Percentiles rank a stretch among this genome's conserved stretches.
These are phyloP conservation scores for Aspergillus ruber DNA, from an alignment of 2,329 filamentous ascomycete species.

Conservation along the genomic window DNA sequence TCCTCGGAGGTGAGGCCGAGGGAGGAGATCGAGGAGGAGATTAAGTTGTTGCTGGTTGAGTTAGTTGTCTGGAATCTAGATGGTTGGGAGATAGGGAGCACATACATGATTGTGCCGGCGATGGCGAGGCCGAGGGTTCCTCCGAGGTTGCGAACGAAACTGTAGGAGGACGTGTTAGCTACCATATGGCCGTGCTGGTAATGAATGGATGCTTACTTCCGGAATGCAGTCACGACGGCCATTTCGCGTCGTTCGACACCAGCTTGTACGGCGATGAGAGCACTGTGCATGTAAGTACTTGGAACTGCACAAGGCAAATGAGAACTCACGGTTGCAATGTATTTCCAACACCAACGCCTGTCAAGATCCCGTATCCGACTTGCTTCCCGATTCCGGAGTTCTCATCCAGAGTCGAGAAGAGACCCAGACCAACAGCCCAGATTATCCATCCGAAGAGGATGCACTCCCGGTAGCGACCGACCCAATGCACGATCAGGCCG, in stretches of 20 bases:
- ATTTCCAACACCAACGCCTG: constrained; percentile 48
- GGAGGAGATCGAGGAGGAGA: constrained; percentile 18
- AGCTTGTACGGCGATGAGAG: constrained; percentile 35
- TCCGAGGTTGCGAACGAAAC: constrained; percentile 38
- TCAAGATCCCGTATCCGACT: constrained; percentile 50
- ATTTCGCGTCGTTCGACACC: constrained; percentile 34
- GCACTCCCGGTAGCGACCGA: constrained; percentile 48
- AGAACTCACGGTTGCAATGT: constrained; percentile 42
- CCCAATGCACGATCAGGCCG: constrained; percentile 48
- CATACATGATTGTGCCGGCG: constrained; percentile 36
- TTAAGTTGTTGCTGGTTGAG: constrained; percentile 23
- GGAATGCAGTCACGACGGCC: constrained; percentile 35
- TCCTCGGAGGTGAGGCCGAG: constrained; percentile 17
- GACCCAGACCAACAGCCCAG: constrained; percentile 48
- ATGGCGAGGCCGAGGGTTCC: constrained; percentile 37
- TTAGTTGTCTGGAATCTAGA: not conserved
- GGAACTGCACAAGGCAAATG: not conserved
- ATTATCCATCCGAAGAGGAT: constrained; percentile 50
- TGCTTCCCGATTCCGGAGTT: constrained; percentile 47
- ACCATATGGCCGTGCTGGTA: not conserved
- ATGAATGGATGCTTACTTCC: constrained; percentile 19
- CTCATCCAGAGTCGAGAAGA: constrained; percentile 48
- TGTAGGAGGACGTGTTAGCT: constrained; percentile 12
- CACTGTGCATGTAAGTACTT: constrained; percentile 5
- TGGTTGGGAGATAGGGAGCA: not conserved